A percentile compares a stretch with the other conserved stretches of the same genome.
phyloP scores from a whole-genome alignment of 352 stramenopile genomes.

The Blastocystis sp. region DNA sequence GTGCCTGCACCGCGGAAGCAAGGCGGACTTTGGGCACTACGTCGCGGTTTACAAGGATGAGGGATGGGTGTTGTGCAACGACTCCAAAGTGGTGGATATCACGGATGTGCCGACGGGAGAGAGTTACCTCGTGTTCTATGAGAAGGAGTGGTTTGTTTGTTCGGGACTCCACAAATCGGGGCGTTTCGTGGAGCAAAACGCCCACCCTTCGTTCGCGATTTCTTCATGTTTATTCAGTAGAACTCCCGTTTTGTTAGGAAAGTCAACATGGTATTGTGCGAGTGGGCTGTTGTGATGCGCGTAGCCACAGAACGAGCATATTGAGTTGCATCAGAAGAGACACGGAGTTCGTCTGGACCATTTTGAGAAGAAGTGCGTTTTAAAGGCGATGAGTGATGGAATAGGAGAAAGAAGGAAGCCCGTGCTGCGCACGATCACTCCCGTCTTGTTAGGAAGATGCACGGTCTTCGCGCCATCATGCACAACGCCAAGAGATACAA shows the following conservation, averaged over 20 bases:
- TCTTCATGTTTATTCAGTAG: neutral
- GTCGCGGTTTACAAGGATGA: slow-evolving; percentile 53
- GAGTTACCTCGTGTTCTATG: slow-evolving; percentile 58
- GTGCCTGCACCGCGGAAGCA: slow-evolving; percentile 55
- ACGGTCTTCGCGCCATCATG: slow-evolving; percentile 94
- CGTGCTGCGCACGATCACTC: slow-evolving; percentile 92
- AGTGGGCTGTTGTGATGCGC: neutral
- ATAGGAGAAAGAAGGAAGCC: slow-evolving; percentile 93
- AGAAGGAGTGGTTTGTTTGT: slow-evolving; percentile 52
- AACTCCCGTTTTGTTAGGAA: slow-evolving; percentile 57
- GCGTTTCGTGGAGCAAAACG: neutral
- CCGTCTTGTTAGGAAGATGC: slow-evolving; percentile 96
- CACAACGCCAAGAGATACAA: slow-evolving; percentile 99
- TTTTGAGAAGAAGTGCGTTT: slow-evolving; percentile 77
- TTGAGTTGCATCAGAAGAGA: slow-evolving; percentile 98
- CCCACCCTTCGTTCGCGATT: slow-evolving; percentile 1
- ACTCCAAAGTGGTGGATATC: slow-evolving; percentile 31
- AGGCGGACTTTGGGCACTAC: slow-evolving; percentile 59
- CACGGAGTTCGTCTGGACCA: slow-evolving; percentile 95
- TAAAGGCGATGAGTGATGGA: neutral
- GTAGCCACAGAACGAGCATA: slow-evolving; percentile 89
- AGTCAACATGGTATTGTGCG: slow-evolving; percentile 50
- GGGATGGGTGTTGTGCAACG: slow-evolving; percentile 60
- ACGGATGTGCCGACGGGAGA: slow-evolving; percentile 23
- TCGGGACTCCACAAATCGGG: slow-evolving; percentile 13